These are phyloP conservation scores for Ceratocystis smalleyi DNA, from an alignment of 2,329 filamentous ascomycete genomes.

Conservation along the genomic window DNA sequence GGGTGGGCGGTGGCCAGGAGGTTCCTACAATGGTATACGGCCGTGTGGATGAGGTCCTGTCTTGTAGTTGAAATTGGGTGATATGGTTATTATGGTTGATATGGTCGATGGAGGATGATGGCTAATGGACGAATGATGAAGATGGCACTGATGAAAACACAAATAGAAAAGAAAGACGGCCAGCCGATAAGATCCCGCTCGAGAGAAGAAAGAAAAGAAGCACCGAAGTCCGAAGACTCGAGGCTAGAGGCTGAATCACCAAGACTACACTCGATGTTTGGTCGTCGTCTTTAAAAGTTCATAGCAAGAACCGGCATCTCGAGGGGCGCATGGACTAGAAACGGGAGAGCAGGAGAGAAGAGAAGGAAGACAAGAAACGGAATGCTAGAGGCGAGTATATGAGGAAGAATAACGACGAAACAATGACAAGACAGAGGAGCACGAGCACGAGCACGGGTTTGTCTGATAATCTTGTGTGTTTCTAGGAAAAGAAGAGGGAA, in stretches of 20 bases:
- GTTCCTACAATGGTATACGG: no score
- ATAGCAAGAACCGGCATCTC: background rate
- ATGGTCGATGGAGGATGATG: background rate
- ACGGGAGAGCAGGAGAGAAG: background rate
- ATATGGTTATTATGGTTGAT: background rate
- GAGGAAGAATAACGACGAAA: no score
- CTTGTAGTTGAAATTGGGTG: background rate
- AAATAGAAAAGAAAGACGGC: conserved; percentile 5
- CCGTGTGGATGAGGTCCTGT: background rate
- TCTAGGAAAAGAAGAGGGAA: no score
- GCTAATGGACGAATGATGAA: background rate
- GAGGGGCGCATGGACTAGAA: background rate
- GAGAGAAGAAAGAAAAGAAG: conserved; percentile 8
- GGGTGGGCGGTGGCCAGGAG: background rate
- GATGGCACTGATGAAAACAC: background rate
- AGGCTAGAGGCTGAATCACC: background rate
- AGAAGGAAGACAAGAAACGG: background rate
- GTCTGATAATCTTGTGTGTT: no score
- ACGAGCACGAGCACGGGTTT: no score
- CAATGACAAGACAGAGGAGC: no score
- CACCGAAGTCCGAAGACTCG: background rate
- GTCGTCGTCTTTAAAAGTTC: background rate
- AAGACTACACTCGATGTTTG: background rate
- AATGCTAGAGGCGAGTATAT: no score
- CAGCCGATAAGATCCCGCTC: conserved; percentile 13